phyloP scores from a whole-genome alignment of 148 eudicot genomes.

The Rhododendron simsii region DNA sequence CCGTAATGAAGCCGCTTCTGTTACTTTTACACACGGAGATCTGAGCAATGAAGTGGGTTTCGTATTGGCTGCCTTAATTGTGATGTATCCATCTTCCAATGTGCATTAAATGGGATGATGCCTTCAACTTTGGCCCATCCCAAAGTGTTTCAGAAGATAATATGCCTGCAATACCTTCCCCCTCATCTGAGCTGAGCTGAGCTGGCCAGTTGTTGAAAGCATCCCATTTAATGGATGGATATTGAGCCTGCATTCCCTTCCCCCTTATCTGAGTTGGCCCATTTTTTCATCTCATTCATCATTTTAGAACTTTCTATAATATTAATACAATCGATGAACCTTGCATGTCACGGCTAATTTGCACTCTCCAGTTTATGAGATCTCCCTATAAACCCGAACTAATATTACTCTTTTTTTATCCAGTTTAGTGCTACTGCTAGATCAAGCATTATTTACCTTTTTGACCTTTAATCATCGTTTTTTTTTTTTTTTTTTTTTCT shows the following conservation, averaged over 20 bases:
- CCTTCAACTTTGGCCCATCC: neutral
- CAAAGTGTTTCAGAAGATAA: neutral
- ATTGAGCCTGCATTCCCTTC: neutral
- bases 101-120: neutral
- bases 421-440: neutral
- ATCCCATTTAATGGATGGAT: neutral
- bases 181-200: neutral
- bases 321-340: neutral
- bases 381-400: neutral
- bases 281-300: neutral
- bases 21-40: neutral
- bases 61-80: neutral
- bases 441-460: neutral
- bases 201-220: neutral
- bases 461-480: too few relatives aligned
- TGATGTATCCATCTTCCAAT: neutral
- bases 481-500: too few relatives aligned
- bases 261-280: neutral
- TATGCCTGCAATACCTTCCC: neutral
- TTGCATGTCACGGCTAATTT: neutral
- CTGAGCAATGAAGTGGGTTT: neutral
- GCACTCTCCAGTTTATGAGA: neutral
- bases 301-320: neutral
- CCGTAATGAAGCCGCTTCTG: neutral
- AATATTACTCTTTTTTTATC: neutral